These are phyloP conservation scores for Cochlearia excelsa DNA, from an alignment of 345 rosid species.

Conservation along the genomic window DNA sequence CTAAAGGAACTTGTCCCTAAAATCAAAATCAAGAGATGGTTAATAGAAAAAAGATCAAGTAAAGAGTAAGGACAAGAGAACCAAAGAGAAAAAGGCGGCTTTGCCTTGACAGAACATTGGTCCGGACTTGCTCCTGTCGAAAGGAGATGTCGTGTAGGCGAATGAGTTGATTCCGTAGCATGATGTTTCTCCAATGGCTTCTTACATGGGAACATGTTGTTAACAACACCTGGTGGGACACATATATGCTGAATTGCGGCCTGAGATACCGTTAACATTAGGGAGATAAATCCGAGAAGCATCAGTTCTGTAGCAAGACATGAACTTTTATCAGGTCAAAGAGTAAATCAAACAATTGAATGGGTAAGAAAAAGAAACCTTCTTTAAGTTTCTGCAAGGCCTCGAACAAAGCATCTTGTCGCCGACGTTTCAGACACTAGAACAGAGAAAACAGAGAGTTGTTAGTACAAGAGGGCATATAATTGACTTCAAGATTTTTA, in stretches of 20 bases:
- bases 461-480: too few relatives aligned
- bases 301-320: conserved; percentile 70
- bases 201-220: conserved; percentile 75
- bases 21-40: conserved; percentile 2
- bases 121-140: conserved; percentile 34
- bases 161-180: conserved; percentile 33
- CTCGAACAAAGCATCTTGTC: conserved; percentile 58
- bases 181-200: conserved; percentile 30
- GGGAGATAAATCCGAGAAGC: conserved; percentile 91
- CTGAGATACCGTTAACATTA: conserved; percentile 67
- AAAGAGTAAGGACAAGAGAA: background rate
- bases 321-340: conserved; percentile 13
- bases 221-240: conserved; percentile 49
- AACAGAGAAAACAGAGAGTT: conserved; percentile 17
- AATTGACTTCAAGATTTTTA: background rate
- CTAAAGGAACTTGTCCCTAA: conserved; percentile 63
- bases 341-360: background rate
- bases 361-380: conserved; percentile 40
- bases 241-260: conserved; percentile 52
- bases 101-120: conserved; percentile 43
- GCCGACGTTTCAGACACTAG: conserved; percentile 50
- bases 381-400: conserved; percentile 83
- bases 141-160: conserved; percentile 39
- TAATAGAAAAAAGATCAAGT: conserved; percentile 3
- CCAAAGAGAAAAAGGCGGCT: conserved; percentile 18